These are phyloP conservation scores for Citeromyces matritensis DNA, from an alignment of 805 yeast genomes.

Conservation along the genomic window DNA sequence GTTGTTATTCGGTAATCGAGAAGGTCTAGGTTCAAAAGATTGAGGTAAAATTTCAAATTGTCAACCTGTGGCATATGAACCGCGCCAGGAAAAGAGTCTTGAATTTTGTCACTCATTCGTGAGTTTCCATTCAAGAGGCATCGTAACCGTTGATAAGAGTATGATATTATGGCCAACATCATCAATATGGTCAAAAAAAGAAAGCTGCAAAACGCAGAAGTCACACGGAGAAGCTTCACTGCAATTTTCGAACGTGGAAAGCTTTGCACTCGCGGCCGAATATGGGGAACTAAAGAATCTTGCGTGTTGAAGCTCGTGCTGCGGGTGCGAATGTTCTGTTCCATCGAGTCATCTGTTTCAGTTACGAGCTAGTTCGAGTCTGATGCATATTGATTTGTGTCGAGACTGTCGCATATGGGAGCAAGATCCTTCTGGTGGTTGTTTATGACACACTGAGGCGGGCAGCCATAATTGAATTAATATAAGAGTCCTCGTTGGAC, in stretches of 20 bases:
- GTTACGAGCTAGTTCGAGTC: no score
- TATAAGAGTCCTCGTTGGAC: no score
- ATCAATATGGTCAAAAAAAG: constrained; percentile 11
- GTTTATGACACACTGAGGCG: no score
- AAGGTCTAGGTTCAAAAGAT: constrained; percentile 42
- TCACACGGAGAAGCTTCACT: constrained; percentile 3
- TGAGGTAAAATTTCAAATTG: constrained; percentile 53
- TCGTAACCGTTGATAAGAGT: constrained; percentile 4
- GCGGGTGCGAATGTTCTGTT: no score
- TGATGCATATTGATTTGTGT: no score
- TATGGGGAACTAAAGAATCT: no score
- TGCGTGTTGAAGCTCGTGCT: no score
- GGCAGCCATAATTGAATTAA: no score
- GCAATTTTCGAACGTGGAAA: neutral
- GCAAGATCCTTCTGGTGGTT: no score
- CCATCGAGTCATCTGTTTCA: no score
- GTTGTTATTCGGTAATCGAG: constrained; percentile 50
- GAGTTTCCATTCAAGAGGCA: constrained; percentile 4
- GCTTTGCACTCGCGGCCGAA: no score
- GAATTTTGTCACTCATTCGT: constrained; percentile 2
- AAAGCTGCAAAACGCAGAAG: constrained; percentile 9
- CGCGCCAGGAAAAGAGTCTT: constrained; percentile 15
- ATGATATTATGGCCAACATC: constrained; percentile 8
- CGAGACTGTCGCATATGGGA: no score
- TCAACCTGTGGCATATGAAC: constrained; percentile 14